Conservation (phyloP, 441 rosid species). For the Cnidoscolus chayamansa region DNA sequence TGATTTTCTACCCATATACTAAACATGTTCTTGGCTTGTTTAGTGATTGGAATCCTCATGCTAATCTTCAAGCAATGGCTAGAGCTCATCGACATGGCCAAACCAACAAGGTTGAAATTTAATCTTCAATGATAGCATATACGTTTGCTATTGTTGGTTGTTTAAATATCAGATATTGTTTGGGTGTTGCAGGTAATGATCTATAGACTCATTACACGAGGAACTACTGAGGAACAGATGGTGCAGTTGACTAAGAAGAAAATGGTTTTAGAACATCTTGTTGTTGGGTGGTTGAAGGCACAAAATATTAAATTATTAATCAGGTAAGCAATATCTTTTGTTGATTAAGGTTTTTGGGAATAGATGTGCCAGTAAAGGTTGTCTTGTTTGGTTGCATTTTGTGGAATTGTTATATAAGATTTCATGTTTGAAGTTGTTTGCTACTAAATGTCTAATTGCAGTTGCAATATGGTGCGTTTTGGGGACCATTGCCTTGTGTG, state of each 20-base stretch:
- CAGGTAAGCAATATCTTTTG: slow-evolving; percentile 56
- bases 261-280: slow-evolving; percentile 99
- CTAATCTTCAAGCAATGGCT: slow-evolving; percentile 99
- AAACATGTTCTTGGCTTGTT: slow-evolving; percentile 26
- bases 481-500: not conserved
- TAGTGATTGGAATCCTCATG: slow-evolving; percentile 99
- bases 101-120: slow-evolving; percentile 71
- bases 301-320: slow-evolving; percentile 92
- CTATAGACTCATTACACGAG: slow-evolving; percentile 82
- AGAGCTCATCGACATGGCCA: slow-evolving; percentile 99
- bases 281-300: slow-evolving; percentile 94
- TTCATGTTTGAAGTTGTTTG: not conserved
- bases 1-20: slow-evolving; percentile 2
- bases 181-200: slow-evolving; percentile 75
- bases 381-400: slow-evolving; percentile 6
- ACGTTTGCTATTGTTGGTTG: slow-evolving; percentile 10
- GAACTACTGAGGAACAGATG: slow-evolving; percentile 97
- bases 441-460: not conserved
- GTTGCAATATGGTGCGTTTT: not conserved
- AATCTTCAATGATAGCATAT: slow-evolving; percentile 7
- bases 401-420: not conserved
- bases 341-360: slow-evolving; percentile 10
- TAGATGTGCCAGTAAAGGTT: not conserved
- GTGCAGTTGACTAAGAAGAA: slow-evolving; percentile 99
- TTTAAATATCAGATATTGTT: slow-evolving; percentile 21